Conservation (phyloP, 1,284 basidiomycete species). For the Pseudozyma flocculosa region DNA sequence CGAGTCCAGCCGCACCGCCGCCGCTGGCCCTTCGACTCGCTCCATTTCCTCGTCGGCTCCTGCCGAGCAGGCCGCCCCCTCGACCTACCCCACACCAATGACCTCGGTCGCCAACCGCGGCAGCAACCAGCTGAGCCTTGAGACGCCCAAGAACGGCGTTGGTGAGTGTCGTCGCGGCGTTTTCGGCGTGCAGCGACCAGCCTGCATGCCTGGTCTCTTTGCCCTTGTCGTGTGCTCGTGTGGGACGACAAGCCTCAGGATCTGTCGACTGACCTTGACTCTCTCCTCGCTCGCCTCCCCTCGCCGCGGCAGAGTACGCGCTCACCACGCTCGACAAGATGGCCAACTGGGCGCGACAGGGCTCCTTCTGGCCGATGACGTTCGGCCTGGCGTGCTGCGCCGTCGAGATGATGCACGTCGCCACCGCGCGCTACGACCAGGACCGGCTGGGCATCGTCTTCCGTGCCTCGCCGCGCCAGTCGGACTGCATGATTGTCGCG, state of each 20-base stretch:
- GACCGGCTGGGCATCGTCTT: constrained; percentile 97
- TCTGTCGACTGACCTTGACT: neutral
- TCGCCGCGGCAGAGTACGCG: constrained; percentile 75
- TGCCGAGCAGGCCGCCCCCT: constrained; percentile 15
- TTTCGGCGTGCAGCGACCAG: too few species aligned
- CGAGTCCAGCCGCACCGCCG: constrained; percentile 2
- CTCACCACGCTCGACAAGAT: constrained; percentile 94
- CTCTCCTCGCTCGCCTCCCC: neutral
- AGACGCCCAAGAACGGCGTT: constrained; percentile 83
- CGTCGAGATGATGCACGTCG: constrained; percentile 89
- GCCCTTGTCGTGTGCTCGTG: too few species aligned
- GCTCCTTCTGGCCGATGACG: constrained; percentile 99
- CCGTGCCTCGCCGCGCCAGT: constrained; percentile 95
- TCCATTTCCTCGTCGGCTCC: constrained; percentile 28
- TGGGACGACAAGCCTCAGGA: too few species aligned
- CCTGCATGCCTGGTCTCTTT: too few species aligned
- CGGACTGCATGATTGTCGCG: constrained; percentile 99
- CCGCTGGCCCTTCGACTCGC: constrained; percentile 18
- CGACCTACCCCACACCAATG: constrained; percentile 54
- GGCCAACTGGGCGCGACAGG: constrained; percentile 94
- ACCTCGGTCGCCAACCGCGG: constrained; percentile 51
- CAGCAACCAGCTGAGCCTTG: constrained; percentile 65
- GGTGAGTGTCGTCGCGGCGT: constrained; percentile 65
- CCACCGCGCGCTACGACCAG: constrained; percentile 97
- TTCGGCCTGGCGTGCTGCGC: constrained; percentile 98